Conservation (phyloP, 371 early-diverging fungal species). For the Mucor mucedo region DNA sequence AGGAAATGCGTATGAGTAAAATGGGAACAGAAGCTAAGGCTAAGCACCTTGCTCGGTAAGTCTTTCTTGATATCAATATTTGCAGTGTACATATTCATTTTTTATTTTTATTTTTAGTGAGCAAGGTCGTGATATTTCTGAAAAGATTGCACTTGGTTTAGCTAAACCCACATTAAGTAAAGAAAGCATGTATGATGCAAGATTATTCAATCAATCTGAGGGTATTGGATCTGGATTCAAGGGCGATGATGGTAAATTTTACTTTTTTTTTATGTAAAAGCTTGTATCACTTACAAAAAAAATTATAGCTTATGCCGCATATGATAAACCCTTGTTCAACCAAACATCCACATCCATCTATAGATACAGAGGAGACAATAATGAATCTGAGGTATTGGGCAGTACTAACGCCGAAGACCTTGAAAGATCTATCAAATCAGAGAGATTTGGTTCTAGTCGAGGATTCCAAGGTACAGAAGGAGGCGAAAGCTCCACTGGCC, state of each 20-base stretch:
- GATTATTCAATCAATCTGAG: constrained; percentile 90
- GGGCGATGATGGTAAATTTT: constrained; percentile 74
- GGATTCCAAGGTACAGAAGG: constrained; percentile 77
- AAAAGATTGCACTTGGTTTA: constrained; percentile 95
- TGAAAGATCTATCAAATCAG: constrained; percentile 70
- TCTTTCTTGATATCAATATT: background rate
- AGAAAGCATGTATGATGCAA: constrained; percentile 92
- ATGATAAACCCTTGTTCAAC: constrained; percentile 91
- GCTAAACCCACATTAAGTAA: constrained; percentile 88
- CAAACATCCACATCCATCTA: constrained; percentile 80
- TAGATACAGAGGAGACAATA: constrained; percentile 72
- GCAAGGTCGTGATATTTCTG: constrained; percentile 93
- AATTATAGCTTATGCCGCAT: constrained; percentile 71
- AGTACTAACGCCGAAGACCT: constrained; percentile 75
- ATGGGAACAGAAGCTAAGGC: constrained; percentile 92
- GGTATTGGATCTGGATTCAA: constrained; percentile 88
- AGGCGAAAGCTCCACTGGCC: constrained; percentile 65
- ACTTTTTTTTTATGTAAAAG: background rate
- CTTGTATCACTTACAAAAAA: background rate
- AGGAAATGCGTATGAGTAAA: constrained; percentile 86
- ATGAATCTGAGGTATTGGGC: constrained; percentile 70
- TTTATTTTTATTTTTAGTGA: constrained; percentile 35
- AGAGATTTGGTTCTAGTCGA: constrained; percentile 65
- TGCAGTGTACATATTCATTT: background rate
- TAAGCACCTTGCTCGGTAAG: constrained; percentile 75